Evolutionary conservation across 1,284 basidiomycete species (phyloP).

Genomic region (Naganishia albida): DNA sequence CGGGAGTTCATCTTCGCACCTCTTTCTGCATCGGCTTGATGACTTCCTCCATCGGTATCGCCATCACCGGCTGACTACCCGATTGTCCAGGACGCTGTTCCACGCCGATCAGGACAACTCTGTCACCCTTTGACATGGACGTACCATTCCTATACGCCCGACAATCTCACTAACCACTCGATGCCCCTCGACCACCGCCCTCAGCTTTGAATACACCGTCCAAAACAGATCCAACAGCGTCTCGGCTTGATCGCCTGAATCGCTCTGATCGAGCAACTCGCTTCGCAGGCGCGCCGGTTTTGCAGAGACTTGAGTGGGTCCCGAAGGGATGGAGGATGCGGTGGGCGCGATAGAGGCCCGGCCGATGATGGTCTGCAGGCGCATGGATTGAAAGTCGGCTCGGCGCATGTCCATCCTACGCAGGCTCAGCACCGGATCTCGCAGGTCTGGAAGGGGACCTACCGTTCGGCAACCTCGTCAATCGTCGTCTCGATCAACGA

Average conservation of each 20-base stretch:
- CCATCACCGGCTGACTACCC: constrained; percentile 60
- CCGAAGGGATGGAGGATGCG: not conserved
- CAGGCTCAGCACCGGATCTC: not conserved
- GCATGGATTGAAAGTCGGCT: constrained; percentile 27
- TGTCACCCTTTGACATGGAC: not conserved
- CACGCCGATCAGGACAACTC: constrained; percentile 5
- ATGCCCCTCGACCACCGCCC: constrained; percentile 91
- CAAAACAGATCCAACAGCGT: constrained; percentile 92
- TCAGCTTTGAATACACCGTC: constrained; percentile 95
- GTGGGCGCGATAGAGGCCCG: constrained; percentile 7
- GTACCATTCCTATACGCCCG: constrained; percentile 79
- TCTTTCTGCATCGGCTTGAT: constrained; percentile 90
- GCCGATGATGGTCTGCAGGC: constrained; percentile 20
- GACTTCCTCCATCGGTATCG: constrained; percentile 77
- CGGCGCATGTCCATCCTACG: constrained; percentile 31
- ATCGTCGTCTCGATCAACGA: constrained; percentile 81
- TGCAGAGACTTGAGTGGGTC: not conserved
- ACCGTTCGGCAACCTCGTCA: constrained; percentile 86
- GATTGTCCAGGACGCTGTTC: constrained; percentile 74
- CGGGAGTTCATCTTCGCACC: constrained; percentile 55
- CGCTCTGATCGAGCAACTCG: constrained; percentile 73
- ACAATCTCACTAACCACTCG: constrained; percentile 89
- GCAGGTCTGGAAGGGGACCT: constrained; percentile 37
- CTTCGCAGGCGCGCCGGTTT: constrained; percentile 59
- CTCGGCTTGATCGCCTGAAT: constrained; percentile 75